Base-by-base conservation (phyloP, 768 basidiomycete genomes). In the Amanita pseudoporphyria region DNA sequence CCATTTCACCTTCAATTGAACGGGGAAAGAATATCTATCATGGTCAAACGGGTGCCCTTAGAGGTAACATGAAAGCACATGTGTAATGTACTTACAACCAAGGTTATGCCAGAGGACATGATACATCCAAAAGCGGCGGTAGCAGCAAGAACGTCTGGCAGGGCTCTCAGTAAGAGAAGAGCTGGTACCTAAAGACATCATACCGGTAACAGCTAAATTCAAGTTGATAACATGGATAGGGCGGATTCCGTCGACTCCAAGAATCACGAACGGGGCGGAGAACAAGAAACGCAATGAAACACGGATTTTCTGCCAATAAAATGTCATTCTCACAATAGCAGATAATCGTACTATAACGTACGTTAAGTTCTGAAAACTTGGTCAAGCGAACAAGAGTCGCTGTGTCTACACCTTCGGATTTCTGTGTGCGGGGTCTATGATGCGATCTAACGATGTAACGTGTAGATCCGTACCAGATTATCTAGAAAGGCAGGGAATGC, bases 341-440 rank as follows among this genome's bases (percentile, higher is more conserved):
- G 18, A 9, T 39, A 24, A 10, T 13, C 12, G 18, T 22, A 5
- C 21, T n/a, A 2, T 14, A 7, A 65, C 86, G 31, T 54, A 90
- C 88, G 56, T 92, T 92, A 35, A 90, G 65, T 58, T 91, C 86
- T 35, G 86, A 83, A 59, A 87, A 91, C 54, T 82, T 89, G 31
- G 82, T 82, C 44, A 92, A 65, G 18, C 87, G 79, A 18, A 86
- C 73, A 41, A 90, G 71, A 2, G 82, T 87, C 26, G 57, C 68
- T 14, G 57, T 71, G 46, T 90, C 87, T 7, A 87, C 81, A 6
- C 77, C 77, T 59, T 83, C 75, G 26, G 26, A 13, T 56, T 56
- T 58, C 73, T 74, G 84, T 87, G 56, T 21, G n/a, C 16, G 33
- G 10, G 19, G 35, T 36, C 47, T 7, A 47, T 39, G 5, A 24